Evolutionary conservation across 306 rosid species (phyloP).

Genomic region (Biancaea sappan): DNA sequence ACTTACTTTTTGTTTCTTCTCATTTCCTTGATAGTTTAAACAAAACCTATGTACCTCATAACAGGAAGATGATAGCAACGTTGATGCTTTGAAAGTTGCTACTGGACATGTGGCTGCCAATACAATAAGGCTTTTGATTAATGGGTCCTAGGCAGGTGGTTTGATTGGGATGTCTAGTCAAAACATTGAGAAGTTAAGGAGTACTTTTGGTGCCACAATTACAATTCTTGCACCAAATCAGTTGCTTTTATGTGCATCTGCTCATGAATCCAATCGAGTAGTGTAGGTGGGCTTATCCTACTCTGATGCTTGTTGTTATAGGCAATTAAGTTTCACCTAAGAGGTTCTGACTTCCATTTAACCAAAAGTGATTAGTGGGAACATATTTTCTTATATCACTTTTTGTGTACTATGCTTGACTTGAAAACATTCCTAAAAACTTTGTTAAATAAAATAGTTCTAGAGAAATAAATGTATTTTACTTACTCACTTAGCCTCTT

Average conservation of each 20-base stretch:
- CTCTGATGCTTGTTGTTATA: constrained; percentile 18
- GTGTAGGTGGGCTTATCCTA: constrained; percentile 66
- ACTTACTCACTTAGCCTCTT: neutral
- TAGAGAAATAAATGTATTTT: neutral
- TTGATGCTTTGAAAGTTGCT: constrained; percentile 66
- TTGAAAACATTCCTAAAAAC: neutral
- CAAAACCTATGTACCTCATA: constrained; percentile 8
- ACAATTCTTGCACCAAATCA: constrained; percentile 83
- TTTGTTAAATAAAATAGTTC: neutral
- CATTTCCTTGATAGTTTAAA: constrained; percentile 12
- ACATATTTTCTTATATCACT: neutral
- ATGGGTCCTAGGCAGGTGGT: constrained; percentile 94
- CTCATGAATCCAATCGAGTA: constrained; percentile 94
- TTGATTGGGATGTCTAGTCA: constrained; percentile 93
- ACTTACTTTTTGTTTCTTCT: too few species aligned
- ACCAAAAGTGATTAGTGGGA: constrained; percentile 7
- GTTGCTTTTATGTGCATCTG: constrained; percentile 92
- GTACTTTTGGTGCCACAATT: constrained; percentile 79
- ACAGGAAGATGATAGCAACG: constrained; percentile 81
- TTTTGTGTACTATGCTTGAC: constrained; percentile 10
- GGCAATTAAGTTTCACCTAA: neutral
- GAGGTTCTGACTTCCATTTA: constrained; percentile 17
- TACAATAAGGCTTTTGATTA: constrained; percentile 88
- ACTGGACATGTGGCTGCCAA: constrained; percentile 94
- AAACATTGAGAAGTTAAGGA: constrained; percentile 87